Base-by-base conservation (phyloP, 768 basidiomycete genomes). In the Rhodocollybia butyracea region DNA sequence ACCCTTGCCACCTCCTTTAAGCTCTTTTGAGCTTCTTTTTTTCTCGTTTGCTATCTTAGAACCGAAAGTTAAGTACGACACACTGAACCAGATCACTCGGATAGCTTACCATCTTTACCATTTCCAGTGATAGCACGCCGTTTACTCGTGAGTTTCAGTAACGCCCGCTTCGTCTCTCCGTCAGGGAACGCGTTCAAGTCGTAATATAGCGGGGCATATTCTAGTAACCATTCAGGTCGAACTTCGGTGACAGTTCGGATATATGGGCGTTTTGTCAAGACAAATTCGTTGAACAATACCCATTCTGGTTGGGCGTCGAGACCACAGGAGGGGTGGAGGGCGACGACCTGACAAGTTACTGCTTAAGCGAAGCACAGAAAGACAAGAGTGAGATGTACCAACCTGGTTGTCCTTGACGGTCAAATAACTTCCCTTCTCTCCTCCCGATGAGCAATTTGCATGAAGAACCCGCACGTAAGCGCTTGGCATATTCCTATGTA, bases 331-430 rank as follows among this genome's bases (percentile, higher is more conserved):
- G 94, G 90, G 66, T 98, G 94, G 17, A 94, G 71, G 1, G 74
- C 76, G 5, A 92, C 91, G 32, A 87, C 78, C 83, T 83, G 38
- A 55, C 10, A 59, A 17, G 32, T 57, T 19, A 39, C 39, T n/a
- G 21, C 50, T 24, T 50, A 15, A 38, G 55, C 26, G 32, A 36
- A n/a, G 17, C 15, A 19, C 7, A 15, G 17, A 26, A 8, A 21
- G 36, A 1, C 30, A 51, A 19, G 13, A 52, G 4, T 39, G 26
- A 53, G 32, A 19, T 21, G 3, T 12, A 65, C 80, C 19, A 59
- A 84, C 90, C 75, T 97, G 95, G 61, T 95, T 90, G 68, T 99
- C 96, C 73, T 98, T 98, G 56, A 97, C 86, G 0, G 95, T 99
- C 59, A 88, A 58, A 66, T 99, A 98, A 53, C 79, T 81, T 2